Evolutionary conservation across 1,139 yeast species (phyloP), one percentile per base, ranked within the genome.

Genomic region (Scheffersomyces titani): DNA sequence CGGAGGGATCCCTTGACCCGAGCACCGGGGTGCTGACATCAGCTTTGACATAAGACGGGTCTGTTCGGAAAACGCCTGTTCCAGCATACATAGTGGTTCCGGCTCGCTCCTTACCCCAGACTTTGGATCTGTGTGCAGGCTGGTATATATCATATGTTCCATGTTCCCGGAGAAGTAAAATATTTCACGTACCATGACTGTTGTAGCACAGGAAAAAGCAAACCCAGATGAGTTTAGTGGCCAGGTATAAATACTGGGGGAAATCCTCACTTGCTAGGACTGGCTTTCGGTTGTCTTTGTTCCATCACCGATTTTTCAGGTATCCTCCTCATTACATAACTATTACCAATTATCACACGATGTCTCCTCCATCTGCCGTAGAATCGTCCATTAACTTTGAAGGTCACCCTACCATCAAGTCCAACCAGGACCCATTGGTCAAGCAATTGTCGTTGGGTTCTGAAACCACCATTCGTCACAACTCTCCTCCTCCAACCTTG

Each of bases 401-500:
- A 57, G 76, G 77, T 57, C 78, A 78, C 63, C 80, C 83, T 61
- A 71, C 80, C 55, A 78, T 80, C 59, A 77, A 73, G 65, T 66
- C 77, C 52, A 72, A 65, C 49, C 73, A 75, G 65, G 83, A 79
- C 65, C 84, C 84, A 47, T 67, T 80, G 64, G 81, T 80, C 51
- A 67, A 75, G 59, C 75, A 79, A 65, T 77, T 80, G 63, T 70
- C 76, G 13, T 77, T 84, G 61, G 74, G 74, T 61, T 76, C 77
- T 22, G 88, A 84, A 51, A 83, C 84, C 47, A 63, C 69, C 45
- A 82, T 84, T 73, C 84, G 90, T 75, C 97, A 94, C 82, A 94
- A 94, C 73, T 92, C 98, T 57, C 91, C 98, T 50, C 92, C 94
- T 51, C 97, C 98, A 65, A 85, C 92, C 55, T 83, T 94, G 64